Percentiles rank a stretch among this genome's conserved stretches.
Evolutionary conservation across 306 rosid genomes (phyloP).

Genomic region (Vigna nakashimae): DNA sequence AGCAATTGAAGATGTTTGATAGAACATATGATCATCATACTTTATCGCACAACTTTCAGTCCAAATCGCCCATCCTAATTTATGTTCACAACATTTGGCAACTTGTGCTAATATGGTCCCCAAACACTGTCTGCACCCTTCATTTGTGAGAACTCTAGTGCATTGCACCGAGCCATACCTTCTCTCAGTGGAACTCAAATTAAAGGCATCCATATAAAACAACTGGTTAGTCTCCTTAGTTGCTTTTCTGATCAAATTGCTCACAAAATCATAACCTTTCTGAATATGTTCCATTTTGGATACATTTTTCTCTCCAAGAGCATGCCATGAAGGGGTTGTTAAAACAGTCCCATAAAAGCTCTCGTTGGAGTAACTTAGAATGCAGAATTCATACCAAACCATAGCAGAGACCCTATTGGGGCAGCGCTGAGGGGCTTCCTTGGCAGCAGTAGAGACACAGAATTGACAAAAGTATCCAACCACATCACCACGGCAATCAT

Average conservation of each 20-base stretch:
- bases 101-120: not conserved
- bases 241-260: slow-evolving; percentile 11
- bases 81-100: not conserved
- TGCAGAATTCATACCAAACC: not conserved
- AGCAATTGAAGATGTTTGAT: not conserved
- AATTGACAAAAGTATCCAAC: slow-evolving; percentile 22
- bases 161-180: slow-evolving; percentile 40
- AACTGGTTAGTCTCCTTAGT: not conserved
- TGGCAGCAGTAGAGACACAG: slow-evolving; percentile 14
- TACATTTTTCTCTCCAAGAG: not conserved
- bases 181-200: not conserved
- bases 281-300: not conserved
- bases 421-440: not conserved
- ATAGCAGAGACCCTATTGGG: not conserved
- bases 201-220: not conserved
- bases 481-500: slow-evolving; percentile 25
- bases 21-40: not conserved
- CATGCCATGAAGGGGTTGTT: not conserved
- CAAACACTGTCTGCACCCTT: slow-evolving; percentile 4
- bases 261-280: not conserved
- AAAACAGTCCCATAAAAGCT: not conserved
- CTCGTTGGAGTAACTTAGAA: not conserved
- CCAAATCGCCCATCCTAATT: not conserved
- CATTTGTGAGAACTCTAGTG: slow-evolving; percentile 15
- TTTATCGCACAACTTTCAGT: not conserved